These are phyloP conservation scores for Trichosporon sp. DNA, from an alignment of 1,284 basidiomycete species.

Conservation along the genomic window DNA sequence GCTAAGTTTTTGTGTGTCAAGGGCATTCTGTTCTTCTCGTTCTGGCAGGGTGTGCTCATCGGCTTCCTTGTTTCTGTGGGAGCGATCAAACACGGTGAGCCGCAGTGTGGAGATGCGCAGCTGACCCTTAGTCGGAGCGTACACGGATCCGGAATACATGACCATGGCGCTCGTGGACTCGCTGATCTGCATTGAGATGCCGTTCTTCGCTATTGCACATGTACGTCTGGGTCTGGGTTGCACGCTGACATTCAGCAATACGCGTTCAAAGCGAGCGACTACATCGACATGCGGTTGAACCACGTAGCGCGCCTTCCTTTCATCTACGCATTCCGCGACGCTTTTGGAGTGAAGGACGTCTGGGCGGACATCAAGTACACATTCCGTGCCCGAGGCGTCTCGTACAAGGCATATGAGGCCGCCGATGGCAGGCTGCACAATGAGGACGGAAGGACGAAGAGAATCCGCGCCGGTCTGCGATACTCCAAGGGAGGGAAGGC, in stretches of 20 bases:
- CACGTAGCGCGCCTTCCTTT: slow-evolving; percentile 83
- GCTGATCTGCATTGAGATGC: slow-evolving; percentile 95
- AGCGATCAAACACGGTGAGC: slow-evolving; percentile 59
- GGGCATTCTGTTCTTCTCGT: slow-evolving; percentile 94
- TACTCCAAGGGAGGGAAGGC: slow-evolving; percentile 80
- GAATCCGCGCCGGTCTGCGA: slow-evolving; percentile 81
- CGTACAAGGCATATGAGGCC: slow-evolving; percentile 92
- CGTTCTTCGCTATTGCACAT: slow-evolving; percentile 89
- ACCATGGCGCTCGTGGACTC: slow-evolving; percentile 83
- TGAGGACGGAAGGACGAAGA: slow-evolving; percentile 69
- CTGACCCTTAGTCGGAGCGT: slow-evolving; percentile 62
- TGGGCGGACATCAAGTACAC: slow-evolving; percentile 79
- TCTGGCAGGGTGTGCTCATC: slow-evolving; percentile 89
- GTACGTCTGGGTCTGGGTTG: slow-evolving; percentile 20
- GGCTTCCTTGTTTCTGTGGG: slow-evolving; percentile 81
- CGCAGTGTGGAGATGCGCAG: background rate
- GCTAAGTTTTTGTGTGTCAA: slow-evolving; percentile 98
- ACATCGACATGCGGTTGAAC: slow-evolving; percentile 60
- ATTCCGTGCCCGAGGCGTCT: slow-evolving; percentile 80
- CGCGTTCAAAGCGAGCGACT: slow-evolving; percentile 59
- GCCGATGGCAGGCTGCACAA: slow-evolving; percentile 86
- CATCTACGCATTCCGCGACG: slow-evolving; percentile 78
- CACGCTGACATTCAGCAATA: slow-evolving; percentile 30
- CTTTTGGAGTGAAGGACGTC: slow-evolving; percentile 80
- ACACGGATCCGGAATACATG: slow-evolving; percentile 83